A percentile compares a stretch with the other conserved stretches of the same genome.
These are phyloP conservation scores for Fraxinus cuspidata DNA, from an alignment of 257 asterid species.

Conservation along the genomic window DNA sequence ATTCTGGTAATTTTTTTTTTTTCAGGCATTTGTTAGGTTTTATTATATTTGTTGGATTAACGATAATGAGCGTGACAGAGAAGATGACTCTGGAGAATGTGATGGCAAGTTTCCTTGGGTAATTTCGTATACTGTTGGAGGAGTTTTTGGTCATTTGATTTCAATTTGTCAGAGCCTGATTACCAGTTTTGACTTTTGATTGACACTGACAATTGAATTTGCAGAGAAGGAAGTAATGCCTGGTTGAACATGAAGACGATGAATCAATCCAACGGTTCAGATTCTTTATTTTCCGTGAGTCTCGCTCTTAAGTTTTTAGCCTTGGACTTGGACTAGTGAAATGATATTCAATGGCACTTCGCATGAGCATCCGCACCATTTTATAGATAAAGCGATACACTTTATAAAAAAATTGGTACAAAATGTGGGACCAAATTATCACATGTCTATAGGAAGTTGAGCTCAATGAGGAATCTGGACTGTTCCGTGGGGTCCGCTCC, in stretches of 20 bases:
- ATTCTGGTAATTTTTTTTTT: neutral
- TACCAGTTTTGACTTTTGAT: neutral
- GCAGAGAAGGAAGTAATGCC: conserved; percentile 46
- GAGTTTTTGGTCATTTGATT: neutral
- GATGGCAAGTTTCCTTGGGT: conserved; percentile 51
- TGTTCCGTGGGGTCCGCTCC: neutral
- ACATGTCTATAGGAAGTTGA: neutral
- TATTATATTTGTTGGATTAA: conserved; percentile 62
- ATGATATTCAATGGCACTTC: no score
- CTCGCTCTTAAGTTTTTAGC: neutral
- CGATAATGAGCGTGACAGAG: conserved; percentile 69
- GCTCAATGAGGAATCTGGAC: neutral
- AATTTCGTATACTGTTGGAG: neutral
- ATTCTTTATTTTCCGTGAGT: conserved; percentile 54
- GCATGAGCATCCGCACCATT: no score
- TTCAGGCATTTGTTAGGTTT: conserved; percentile 87
- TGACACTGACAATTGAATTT: neutral
- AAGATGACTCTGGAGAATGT: conserved; percentile 49
- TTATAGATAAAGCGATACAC: no score
- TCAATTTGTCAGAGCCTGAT: neutral
- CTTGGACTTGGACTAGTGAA: no score
- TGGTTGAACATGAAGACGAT: conserved; percentile 40
- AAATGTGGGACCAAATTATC: neutral
- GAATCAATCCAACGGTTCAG: conserved; percentile 57
- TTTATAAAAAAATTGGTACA: no score